Evolutionary conservation across 2,329 filamentous ascomycete species (phyloP), one percentile per base, ranked within the genome.

Genomic region (Bipolaris bicolor): DNA sequence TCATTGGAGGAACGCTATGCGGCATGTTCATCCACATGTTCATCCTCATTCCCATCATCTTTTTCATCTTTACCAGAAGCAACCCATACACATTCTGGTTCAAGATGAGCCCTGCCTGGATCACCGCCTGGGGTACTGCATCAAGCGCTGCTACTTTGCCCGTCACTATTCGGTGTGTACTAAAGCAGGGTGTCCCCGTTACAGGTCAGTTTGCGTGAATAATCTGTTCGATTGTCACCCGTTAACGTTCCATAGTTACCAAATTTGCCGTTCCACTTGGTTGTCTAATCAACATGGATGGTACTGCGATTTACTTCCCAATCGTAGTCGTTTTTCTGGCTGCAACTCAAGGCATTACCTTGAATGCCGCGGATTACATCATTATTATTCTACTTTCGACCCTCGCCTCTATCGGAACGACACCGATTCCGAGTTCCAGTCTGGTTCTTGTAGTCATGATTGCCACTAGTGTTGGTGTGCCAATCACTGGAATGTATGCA

Each of bases 281-380:
- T 3, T 80, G 78, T 34, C 20, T 66, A 44, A 77, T 84, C 41
- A 69, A 69, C 41, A 68, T 69, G 66, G 64, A 64, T 33, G 64
- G 60, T n/a, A 84, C 82, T 2, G 82, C 82, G 34, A 84, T 84
- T 52, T 84, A 84, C 68, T 83, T 84, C 62, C 83, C 83, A 3
- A 77, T 82, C 9, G 80, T 81, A 47, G 80, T 84, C 15, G 79
- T 82, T 18, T 84, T 84, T 72, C 68, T 84, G 26, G 82, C 82
- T 37, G 73, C 77, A 13, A 84, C 82, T 0, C 82, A 84, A 62
- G 81, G 80, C 53, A 78, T 79, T 18, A 69, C 65, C 0, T 75
- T 84, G 13, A 71, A 70, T 22, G 72, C 77, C 0, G 74, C 73
- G 6, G 75, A 84, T 62, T 84, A 84, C 67, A 76, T 81, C 65